phyloP scores from a whole-genome alignment of 768 basidiomycete species.

The Holtermannia corniformis region DNA sequence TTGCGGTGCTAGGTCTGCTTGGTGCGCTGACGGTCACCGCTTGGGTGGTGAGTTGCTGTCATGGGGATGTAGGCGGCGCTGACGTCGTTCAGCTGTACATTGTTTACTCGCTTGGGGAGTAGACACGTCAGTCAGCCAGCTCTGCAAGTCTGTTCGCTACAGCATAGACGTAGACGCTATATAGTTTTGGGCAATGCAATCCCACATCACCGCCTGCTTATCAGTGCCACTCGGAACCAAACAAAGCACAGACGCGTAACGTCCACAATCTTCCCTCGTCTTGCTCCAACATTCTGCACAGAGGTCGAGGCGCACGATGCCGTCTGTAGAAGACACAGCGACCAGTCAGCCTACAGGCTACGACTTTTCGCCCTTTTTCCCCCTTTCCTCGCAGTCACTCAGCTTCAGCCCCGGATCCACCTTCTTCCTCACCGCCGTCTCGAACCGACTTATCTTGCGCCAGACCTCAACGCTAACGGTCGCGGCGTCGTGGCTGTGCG shows the following conservation, averaged over 20 bases:
- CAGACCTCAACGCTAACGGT: conserved; percentile 77
- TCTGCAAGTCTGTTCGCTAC: too few relatives aligned
- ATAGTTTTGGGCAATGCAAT: too few relatives aligned
- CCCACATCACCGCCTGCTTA: too few relatives aligned
- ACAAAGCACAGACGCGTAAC: background rate
- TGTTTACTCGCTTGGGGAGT: conserved; percentile 28
- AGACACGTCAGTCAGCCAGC: too few relatives aligned
- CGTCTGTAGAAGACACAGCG: too few relatives aligned
- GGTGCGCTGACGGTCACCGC: conserved; percentile 16
- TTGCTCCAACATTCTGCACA: too few relatives aligned
- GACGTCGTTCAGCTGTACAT: conserved; percentile 18
- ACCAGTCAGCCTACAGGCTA: conserved; percentile 19
- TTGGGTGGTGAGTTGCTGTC: conserved; percentile 26
- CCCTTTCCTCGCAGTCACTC: conserved; percentile 9
- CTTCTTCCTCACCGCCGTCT: conserved; percentile 69
- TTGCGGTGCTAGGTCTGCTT: conserved; percentile 9
- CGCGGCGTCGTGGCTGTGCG: conserved; percentile 65
- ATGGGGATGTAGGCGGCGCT: background rate
- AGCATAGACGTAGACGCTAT: too few relatives aligned
- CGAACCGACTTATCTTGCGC: conserved; percentile 71
- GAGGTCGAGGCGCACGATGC: too few relatives aligned
- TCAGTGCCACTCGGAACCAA: background rate
- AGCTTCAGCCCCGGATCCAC: conserved; percentile 78
- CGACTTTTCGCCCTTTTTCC: conserved; percentile 32
- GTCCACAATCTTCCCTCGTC: too few relatives aligned